phyloP scores from a whole-genome alignment of 2,329 filamentous ascomycete species.

The Coniochaeta sp. region DNA sequence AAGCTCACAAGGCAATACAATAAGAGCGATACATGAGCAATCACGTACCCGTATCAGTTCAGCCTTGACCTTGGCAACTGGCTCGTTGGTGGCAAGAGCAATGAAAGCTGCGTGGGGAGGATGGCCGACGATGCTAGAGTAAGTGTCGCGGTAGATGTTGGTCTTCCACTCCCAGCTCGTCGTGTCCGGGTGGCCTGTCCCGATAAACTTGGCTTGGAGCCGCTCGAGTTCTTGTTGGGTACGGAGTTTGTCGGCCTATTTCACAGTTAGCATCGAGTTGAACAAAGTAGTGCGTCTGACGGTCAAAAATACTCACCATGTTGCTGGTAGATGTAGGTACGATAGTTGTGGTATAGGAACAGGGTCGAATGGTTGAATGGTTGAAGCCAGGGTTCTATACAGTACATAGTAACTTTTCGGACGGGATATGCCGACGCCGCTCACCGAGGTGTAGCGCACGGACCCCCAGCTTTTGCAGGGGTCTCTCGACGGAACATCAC shows the following conservation, averaged over 20 bases:
- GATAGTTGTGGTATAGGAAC: too few species aligned
- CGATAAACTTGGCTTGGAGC: conserved; percentile 91
- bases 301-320: conserved; percentile 15
- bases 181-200: conserved; percentile 93
- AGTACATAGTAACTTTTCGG: background rate
- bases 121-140: conserved; percentile 83
- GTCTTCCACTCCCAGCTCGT: conserved; percentile 96
- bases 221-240: conserved; percentile 96
- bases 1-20: background rate
- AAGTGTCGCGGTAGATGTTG: conserved; percentile 91
- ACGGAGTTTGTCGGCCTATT: conserved; percentile 89
- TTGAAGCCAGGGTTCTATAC: too few species aligned
- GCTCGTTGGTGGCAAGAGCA: conserved; percentile 80
- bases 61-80: conserved; percentile 69
- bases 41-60: conserved; percentile 62
- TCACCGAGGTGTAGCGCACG: background rate
- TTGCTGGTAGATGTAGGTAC: background rate
- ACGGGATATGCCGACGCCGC: background rate
- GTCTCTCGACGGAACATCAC: background rate
- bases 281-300: too few species aligned
- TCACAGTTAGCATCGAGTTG: background rate
- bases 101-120: conserved; percentile 84
- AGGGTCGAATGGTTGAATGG: too few species aligned
- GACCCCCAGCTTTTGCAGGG: background rate
- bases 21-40: conserved; percentile 12